These are phyloP conservation scores for Helianthus tuberosus DNA, from an alignment of 129 eudicot genomes.

Conservation along the genomic window DNA sequence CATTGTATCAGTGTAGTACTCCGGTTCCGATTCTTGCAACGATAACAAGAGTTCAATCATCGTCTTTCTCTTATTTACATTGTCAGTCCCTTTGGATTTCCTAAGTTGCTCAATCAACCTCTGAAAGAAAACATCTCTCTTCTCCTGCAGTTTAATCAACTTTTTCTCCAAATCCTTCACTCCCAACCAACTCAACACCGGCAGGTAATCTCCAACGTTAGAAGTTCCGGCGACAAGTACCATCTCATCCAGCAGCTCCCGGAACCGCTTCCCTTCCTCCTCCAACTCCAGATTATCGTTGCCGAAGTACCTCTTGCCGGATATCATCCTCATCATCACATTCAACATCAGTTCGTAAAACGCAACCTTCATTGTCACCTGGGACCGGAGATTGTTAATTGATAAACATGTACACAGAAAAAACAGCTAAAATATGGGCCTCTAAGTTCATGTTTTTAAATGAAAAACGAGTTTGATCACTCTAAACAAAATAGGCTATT, in stretches of 20 bases:
- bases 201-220: slow-evolving; percentile 41
- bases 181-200: slow-evolving; percentile 42
- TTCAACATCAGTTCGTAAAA: no score
- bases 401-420: no score
- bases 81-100: neutral
- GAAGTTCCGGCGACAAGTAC: slow-evolving; percentile 16
- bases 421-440: no score
- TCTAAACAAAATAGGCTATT: no score
- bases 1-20: neutral
- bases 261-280: slow-evolving; percentile 38
- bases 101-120: slow-evolving; percentile 39
- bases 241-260: slow-evolving; percentile 38
- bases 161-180: slow-evolving; percentile 20
- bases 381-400: no score
- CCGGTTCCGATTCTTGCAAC: slow-evolving; percentile 51
- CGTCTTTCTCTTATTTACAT: slow-evolving; percentile 25
- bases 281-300: no score
- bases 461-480: no score
- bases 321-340: no score
- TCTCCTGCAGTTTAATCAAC: slow-evolving; percentile 22
- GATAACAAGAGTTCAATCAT: slow-evolving; percentile 48
- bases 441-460: no score
- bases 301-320: no score
- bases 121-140: slow-evolving; percentile 45
- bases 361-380: no score